Evolutionary conservation across 2,329 filamentous ascomycete genomes (phyloP), one percentile per base, ranked within the genome.

Genomic region (Leptoxyphium fumago): DNA sequence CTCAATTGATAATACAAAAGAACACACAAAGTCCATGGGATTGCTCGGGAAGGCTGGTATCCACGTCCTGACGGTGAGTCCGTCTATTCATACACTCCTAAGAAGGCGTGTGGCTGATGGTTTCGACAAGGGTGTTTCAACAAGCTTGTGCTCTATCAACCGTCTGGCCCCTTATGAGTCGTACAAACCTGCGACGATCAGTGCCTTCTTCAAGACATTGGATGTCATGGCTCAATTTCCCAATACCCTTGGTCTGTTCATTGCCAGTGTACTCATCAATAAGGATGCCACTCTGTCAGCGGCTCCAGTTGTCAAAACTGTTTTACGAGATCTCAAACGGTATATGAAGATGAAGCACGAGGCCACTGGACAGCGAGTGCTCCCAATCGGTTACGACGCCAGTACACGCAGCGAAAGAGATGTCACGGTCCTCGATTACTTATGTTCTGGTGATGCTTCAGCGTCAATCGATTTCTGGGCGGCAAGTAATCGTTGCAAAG

Each of bases 21-120:
- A 40, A 4, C 48, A 45, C 15, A 41, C n/a, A 10, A 34, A 36
- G 30, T 45, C 48, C 8, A 52, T 52, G 50, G 47, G 45, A 15
- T 10, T 52, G n/a, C 40, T 52, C 8, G 48, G 40, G n/a, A 38
- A 47, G 17, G 50, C 48, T 1, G 46, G 48, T 7, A 49, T 50
- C 2, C 45, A 50, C 32, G 48, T 50, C 13, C 29, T 50, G 11
- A 26, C 38, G 28, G 50, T 52, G 2, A 39, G 48, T 38, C 13
- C 10, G 32, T 15, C 15, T 13, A 9, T 15, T 13, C 15, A 13
- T 3, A 5, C 9, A 5, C 4, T 4, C 13, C 15, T 13, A 15
- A 36, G 11, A 36, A 13, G 13, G 3, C 21, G 2, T 29, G 36
- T 8, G 8, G 15, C 21, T 38, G 26, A 28, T 2, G 7, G 26